Percentiles rank a stretch among this genome's conserved stretches.
Conservation (phyloP, 768 basidiomycete species). For the Holtermannia corniformis region DNA sequence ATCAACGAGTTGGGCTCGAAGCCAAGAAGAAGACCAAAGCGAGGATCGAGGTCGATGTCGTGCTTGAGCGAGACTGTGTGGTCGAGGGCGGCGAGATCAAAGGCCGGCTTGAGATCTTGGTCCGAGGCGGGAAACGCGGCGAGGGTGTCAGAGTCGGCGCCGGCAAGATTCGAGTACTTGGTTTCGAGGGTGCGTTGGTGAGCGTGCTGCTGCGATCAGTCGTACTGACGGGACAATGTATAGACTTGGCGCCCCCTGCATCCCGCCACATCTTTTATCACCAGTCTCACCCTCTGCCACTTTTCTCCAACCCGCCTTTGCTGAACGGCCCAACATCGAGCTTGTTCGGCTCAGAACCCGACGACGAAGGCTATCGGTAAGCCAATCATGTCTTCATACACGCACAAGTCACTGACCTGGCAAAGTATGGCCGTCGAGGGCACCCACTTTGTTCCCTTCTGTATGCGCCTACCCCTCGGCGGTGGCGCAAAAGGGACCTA, state of each 20-base stretch:
- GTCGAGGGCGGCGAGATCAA: conserved; percentile 69
- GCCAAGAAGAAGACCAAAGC: conserved; percentile 46
- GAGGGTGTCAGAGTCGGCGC: conserved; percentile 54
- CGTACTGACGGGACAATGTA: background rate
- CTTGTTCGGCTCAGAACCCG: conserved; percentile 41
- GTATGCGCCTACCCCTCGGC: conserved; percentile 56
- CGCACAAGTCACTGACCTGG: conserved; percentile 58
- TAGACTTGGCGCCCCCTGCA: conserved; percentile 14
- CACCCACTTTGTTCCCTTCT: conserved; percentile 60
- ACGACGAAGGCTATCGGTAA: conserved; percentile 32
- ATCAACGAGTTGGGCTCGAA: conserved; percentile 56
- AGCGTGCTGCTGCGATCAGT: background rate
- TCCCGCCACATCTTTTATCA: conserved; percentile 71
- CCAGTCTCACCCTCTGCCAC: conserved; percentile 49
- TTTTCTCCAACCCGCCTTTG: conserved; percentile 45
- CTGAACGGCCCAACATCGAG: conserved; percentile 33
- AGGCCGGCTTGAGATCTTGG: conserved; percentile 59
- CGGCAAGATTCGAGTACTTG: conserved; percentile 70
- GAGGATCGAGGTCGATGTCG: conserved; percentile 71
- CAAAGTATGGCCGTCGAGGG: conserved; percentile 54
- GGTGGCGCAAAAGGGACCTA: conserved; percentile 53
- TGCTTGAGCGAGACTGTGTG: conserved; percentile 62
- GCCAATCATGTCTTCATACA: conserved; percentile 1
- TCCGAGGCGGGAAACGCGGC: conserved; percentile 53
- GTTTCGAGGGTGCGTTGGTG: conserved; percentile 59